Percentiles rank a stretch among this genome's conserved stretches.
Conservation (phyloP, 2,329 filamentous ascomycete species). For the Xylaria sp. region DNA sequence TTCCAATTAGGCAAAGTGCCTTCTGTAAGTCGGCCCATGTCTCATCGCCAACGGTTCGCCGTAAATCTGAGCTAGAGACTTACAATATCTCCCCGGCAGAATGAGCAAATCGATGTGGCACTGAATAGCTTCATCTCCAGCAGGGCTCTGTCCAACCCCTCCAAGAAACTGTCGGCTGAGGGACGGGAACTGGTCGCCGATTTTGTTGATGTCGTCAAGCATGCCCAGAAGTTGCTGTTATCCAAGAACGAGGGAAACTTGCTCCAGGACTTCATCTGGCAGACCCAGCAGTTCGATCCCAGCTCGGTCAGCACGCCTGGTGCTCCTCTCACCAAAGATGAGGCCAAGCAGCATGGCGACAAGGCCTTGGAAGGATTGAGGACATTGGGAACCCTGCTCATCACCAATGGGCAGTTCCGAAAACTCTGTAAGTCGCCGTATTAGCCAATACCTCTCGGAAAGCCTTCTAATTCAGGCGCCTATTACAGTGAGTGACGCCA, state of each 20-base stretch:
- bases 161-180: constrained; percentile 81
- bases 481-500: constrained; percentile 76
- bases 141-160: constrained; percentile 74
- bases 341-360: constrained; percentile 83
- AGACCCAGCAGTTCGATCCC: constrained; percentile 79
- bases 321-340: constrained; percentile 77
- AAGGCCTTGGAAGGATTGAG: constrained; percentile 85
- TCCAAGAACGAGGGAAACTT: constrained; percentile 96
- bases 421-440: constrained; percentile 75
- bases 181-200: constrained; percentile 83
- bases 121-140: constrained; percentile 87
- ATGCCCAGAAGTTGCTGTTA: constrained; percentile 82
- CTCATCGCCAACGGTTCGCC: constrained; percentile 33
- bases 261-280: constrained; percentile 96
- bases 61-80: not conserved
- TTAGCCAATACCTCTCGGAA: not conserved
- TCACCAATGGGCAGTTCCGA: constrained; percentile 96
- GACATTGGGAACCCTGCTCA: constrained; percentile 86
- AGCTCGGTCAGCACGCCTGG: constrained; percentile 70
- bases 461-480: constrained; percentile 6
- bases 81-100: constrained; percentile 60
- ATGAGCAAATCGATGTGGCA: constrained; percentile 94
- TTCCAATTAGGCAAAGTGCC: constrained; percentile 92
- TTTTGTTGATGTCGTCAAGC: constrained; percentile 79
- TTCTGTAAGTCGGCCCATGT: constrained; percentile 67